Conservation (phyloP, 495 filamentous ascomycete genomes). For the Astrocystis sublimbata region DNA sequence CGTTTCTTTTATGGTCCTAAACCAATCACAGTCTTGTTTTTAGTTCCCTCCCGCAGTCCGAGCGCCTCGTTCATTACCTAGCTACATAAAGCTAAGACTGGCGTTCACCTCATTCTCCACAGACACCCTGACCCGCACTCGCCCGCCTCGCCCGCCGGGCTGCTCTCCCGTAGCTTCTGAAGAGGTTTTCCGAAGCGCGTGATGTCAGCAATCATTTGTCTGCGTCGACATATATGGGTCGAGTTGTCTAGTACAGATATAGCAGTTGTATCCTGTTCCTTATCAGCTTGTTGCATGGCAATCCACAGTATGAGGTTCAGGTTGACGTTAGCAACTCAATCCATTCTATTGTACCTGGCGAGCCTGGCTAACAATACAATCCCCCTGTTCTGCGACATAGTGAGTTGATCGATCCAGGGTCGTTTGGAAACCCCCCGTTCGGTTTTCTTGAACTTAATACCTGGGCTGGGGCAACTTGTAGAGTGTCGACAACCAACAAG, state of each 20-base stretch:
- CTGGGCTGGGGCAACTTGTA: no score
- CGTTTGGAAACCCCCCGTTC: no score
- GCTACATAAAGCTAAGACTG: neutral
- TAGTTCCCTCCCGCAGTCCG: neutral
- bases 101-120: conserved; percentile 4
- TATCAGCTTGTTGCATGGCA: neutral
- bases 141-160: no score
- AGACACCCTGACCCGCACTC: neutral
- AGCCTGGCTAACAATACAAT: no score
- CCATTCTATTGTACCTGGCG: no score
- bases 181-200: neutral
- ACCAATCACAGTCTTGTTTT: neutral
- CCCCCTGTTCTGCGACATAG: no score
- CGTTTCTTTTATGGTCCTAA: neutral
- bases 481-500: no score
- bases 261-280: neutral
- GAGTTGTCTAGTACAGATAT: neutral
- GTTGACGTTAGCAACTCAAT: no score
- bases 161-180: neutral
- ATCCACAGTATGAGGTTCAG: no score
- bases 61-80: neutral
- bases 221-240: neutral
- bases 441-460: no score
- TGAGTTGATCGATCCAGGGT: no score
- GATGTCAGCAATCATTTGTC: neutral